Percentiles rank a stretch among this genome's conserved stretches.
These are phyloP conservation scores for Harringtonia lauricola DNA, from an alignment of 2,329 filamentous ascomycete species.

Conservation along the genomic window DNA sequence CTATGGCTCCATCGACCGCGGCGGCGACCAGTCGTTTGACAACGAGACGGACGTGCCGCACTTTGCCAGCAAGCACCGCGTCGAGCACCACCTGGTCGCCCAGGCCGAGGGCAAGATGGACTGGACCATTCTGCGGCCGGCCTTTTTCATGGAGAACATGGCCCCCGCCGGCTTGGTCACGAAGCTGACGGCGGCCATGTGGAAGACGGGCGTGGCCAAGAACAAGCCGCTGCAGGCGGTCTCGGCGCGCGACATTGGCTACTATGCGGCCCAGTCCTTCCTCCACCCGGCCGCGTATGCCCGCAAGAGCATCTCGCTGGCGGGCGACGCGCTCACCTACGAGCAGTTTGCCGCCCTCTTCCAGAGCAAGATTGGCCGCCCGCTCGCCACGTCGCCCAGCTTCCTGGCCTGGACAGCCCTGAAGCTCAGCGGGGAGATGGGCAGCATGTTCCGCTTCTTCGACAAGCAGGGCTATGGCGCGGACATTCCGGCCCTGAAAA, in stretches of 20 bases:
- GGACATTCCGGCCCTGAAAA: conserved; percentile 22
- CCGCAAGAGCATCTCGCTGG: conserved; percentile 21
- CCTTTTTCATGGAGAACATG: conserved; percentile 29
- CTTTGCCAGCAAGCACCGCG: conserved; percentile 37
- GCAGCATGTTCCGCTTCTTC: conserved; percentile 26
- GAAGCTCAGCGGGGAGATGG: conserved; percentile 18
- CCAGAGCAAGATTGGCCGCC: conserved; percentile 12
- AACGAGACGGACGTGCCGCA: conserved; percentile 18
- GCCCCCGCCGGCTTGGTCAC: conserved; percentile 21
- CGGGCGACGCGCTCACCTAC: conserved; percentile 23
- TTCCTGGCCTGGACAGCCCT: conserved; percentile 19
- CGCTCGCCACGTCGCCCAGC: conserved; percentile 21
- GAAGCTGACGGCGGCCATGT: conserved; percentile 21
- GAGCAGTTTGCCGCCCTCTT: conserved; percentile 19
- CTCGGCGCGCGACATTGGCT: conserved; percentile 26
- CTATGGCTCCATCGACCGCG: conserved; percentile 19
- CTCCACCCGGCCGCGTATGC: conserved; percentile 14
- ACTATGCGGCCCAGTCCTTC: conserved; percentile 21
- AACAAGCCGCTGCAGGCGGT: conserved; percentile 24
- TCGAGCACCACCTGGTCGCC: conserved; percentile 42
- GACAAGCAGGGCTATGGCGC: conserved; percentile 27
- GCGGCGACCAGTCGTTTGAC: conserved; percentile 17
- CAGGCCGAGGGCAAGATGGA: conserved; percentile 11
- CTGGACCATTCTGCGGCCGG: conserved; percentile 28
- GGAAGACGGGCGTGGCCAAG: conserved; percentile 15